These are phyloP conservation scores for Fomitopsis betulina DNA, from an alignment of 1,284 basidiomycete species.

Conservation along the genomic window DNA sequence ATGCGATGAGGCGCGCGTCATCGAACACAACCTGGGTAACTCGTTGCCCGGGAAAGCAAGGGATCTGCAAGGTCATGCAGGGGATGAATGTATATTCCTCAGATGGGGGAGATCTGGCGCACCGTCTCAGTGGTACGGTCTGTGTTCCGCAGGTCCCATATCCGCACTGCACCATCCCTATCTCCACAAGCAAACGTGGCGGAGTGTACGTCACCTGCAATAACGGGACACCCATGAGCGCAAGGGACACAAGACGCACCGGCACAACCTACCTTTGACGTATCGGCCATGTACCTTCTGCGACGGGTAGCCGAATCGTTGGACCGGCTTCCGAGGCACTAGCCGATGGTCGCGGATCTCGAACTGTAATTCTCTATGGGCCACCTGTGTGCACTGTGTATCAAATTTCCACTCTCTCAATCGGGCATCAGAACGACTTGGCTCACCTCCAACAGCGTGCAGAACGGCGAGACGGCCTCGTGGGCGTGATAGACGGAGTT, in stretches of 20 bases:
- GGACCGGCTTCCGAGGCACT: conserved; percentile 30
- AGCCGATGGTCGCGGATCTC: conserved; percentile 44
- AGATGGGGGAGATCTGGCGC: neutral
- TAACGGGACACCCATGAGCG: neutral
- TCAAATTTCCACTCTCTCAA: neutral
- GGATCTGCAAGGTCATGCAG: conserved; percentile 20
- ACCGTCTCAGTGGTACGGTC: conserved; percentile 11
- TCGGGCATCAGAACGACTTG: neutral
- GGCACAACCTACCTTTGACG: conserved; percentile 33
- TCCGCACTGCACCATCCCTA: conserved; percentile 35
- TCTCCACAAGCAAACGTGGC: conserved; percentile 41
- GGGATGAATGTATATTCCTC: neutral
- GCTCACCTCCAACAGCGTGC: conserved; percentile 40
- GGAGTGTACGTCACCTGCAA: conserved; percentile 26
- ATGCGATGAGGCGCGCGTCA: conserved; percentile 29
- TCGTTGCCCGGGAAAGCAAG: conserved; percentile 32
- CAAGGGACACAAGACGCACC: neutral
- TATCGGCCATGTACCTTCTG: conserved; percentile 37
- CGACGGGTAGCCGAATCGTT: conserved; percentile 40
- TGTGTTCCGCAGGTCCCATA: conserved; percentile 48
- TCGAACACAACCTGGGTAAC: conserved; percentile 34
- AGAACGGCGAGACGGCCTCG: conserved; percentile 31
- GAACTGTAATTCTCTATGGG: conserved; percentile 47
- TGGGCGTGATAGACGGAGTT: conserved; percentile 44
- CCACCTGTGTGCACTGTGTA: conserved; percentile 29